A percentile compares a stretch with the other conserved stretches of the same genome.
phyloP scores from a whole-genome alignment of 495 filamentous ascomycete genomes.

The Barbatosphaeria neglecta region DNA sequence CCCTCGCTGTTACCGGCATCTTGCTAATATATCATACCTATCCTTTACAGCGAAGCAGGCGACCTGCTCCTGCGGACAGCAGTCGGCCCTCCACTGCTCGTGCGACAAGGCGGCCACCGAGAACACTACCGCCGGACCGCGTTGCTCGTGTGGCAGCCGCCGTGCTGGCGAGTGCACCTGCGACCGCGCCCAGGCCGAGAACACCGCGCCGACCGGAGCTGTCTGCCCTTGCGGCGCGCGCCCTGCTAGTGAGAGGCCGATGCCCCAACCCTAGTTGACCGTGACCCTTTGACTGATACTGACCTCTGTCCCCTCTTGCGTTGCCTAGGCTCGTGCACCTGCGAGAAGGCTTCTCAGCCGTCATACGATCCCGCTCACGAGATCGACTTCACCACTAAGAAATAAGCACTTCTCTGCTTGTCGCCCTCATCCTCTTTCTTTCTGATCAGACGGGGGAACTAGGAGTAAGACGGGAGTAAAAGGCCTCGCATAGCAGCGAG shows the following conservation, averaged over 20 bases:
- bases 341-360: constrained; percentile 56
- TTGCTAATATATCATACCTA: background rate
- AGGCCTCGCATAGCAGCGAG: too few species aligned
- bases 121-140: constrained; percentile 58
- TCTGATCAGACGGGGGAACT: too few species aligned
- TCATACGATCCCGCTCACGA: constrained; percentile 43
- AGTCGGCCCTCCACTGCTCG: constrained; percentile 72
- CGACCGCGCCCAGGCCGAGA: constrained; percentile 62
- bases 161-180: constrained; percentile 76
- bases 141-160: constrained; percentile 72
- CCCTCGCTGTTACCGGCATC: background rate
- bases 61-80: constrained; percentile 80
- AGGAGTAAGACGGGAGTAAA: too few species aligned
- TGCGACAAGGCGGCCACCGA: constrained; percentile 70
- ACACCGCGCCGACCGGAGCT: constrained; percentile 36
- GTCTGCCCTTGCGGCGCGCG: constrained; percentile 71
- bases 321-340: constrained; percentile 64
- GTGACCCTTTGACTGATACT: constrained; percentile 4
- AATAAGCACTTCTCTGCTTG: constrained; percentile 13
- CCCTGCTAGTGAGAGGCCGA: constrained; percentile 44
- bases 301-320: constrained; percentile 3
- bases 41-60: constrained; percentile 35
- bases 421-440: too few species aligned
- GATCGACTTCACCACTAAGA: constrained; percentile 70
- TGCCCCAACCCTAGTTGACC: background rate